These are phyloP conservation scores for Podila horticola DNA, from an alignment of 192 early-diverging fungal species.

Conservation along the genomic window DNA sequence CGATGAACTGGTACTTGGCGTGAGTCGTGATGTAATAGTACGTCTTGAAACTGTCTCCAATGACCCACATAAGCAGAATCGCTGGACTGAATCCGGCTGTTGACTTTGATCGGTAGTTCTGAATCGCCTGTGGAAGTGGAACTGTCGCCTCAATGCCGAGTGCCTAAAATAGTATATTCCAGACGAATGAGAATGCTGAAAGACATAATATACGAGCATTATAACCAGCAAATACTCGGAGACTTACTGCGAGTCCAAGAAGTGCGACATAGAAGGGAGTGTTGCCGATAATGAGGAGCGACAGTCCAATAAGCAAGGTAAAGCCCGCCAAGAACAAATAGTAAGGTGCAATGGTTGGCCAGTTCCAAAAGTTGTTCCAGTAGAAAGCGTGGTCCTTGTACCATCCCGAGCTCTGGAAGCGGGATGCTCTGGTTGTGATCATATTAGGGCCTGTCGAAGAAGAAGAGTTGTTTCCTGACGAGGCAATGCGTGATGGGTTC, in stretches of 20 bases:
- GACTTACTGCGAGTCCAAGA: conserved; percentile 40
- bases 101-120: conserved; percentile 56
- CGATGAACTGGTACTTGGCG: conserved; percentile 62
- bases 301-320: conserved; percentile 35
- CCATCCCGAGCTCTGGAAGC: conserved; percentile 26
- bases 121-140: conserved; percentile 65
- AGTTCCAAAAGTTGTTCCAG: conserved; percentile 49
- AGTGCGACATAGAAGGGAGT: conserved; percentile 41
- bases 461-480: conserved; percentile 4
- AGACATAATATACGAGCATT: background rate
- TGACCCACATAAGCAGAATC: conserved; percentile 58
- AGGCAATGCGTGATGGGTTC: conserved; percentile 28
- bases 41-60: conserved; percentile 67
- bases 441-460: conserved; percentile 7
- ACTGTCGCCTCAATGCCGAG: conserved; percentile 68
- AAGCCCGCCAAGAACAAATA: conserved; percentile 34
- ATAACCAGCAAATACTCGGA: background rate
- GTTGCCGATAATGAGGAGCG: conserved; percentile 38
- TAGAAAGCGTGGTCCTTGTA: conserved; percentile 28
- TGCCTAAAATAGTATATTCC: conserved; percentile 23
- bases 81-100: conserved; percentile 62
- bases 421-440: conserved; percentile 30
- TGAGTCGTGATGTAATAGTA: conserved; percentile 64
- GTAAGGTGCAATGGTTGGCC: conserved; percentile 42
- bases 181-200: background rate